Percentiles rank a stretch among this genome's conserved stretches.
Conservation (phyloP, 176 grass and related monocot species). For the Triticum timopheevii region DNA sequence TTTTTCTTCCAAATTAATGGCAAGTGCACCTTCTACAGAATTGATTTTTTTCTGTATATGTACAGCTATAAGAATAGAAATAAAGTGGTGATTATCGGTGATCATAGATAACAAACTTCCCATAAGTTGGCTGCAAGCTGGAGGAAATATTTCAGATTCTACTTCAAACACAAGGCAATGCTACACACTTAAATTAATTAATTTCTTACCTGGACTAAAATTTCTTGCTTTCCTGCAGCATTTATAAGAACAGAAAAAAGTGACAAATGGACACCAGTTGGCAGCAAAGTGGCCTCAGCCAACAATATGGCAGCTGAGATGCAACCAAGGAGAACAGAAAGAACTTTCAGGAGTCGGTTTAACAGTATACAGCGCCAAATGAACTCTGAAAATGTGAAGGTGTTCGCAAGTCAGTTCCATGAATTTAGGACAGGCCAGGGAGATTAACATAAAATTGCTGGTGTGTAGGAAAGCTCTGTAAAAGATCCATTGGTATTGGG, state of each 20-base stretch:
- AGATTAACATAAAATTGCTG: background rate
- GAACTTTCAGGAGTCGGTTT: constrained; percentile 78
- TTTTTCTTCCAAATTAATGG: background rate
- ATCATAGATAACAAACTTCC: background rate
- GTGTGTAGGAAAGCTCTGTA: background rate
- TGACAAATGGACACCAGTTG: constrained; percentile 88
- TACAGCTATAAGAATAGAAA: background rate
- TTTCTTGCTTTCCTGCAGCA: constrained; percentile 82
- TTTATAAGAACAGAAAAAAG: constrained; percentile 96
- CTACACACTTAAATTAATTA: background rate
- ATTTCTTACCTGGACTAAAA: constrained; percentile 88
- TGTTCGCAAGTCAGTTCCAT: background rate
- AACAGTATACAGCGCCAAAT: constrained; percentile 89
- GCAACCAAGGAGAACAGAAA: constrained; percentile 71
- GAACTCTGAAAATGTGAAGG: constrained; percentile 71
- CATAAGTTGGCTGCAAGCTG: background rate
- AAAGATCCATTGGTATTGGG: background rate
- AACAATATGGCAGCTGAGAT: constrained; percentile 96
- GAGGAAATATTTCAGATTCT: background rate
- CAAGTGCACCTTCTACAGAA: background rate
- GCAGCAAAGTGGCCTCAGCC: constrained; percentile 93
- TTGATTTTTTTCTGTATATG: background rate
- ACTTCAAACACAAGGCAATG: background rate
- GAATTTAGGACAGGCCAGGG: background rate
- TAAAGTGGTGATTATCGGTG: background rate